Percentiles rank a stretch among this genome's conserved stretches.
These are phyloP conservation scores for Ustilago sp. DNA, from an alignment of 1,284 basidiomycete genomes.

Conservation along the genomic window DNA sequence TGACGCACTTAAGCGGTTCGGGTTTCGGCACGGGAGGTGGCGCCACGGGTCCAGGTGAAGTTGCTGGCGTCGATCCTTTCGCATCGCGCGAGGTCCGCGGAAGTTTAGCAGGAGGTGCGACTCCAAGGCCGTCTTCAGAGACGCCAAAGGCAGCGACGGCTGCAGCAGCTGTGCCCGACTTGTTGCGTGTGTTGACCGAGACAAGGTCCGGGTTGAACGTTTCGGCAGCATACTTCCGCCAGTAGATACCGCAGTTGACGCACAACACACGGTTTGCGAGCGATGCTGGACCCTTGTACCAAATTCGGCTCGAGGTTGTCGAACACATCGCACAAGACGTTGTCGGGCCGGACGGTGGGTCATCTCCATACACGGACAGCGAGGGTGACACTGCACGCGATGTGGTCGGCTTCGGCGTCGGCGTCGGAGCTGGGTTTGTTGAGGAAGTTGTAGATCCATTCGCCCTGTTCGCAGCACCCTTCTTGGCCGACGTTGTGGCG, in stretches of 20 bases:
- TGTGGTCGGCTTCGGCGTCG: conserved; percentile 34
- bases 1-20: conserved; percentile 62
- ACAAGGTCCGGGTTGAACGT: conserved; percentile 54
- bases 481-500: conserved; percentile 7
- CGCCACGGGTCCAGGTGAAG: conserved; percentile 21
- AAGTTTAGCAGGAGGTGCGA: conserved; percentile 62
- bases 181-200: conserved; percentile 53
- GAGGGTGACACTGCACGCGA: conserved; percentile 62
- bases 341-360: conserved; percentile 27
- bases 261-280: conserved; percentile 62
- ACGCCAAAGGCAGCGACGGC: conserved; percentile 37
- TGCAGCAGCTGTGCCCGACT: conserved; percentile 38
- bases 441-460: conserved; percentile 5
- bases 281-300: conserved; percentile 64
- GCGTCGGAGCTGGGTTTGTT: conserved; percentile 12
- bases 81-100: conserved; percentile 41
- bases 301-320: conserved; percentile 54
- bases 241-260: conserved; percentile 65
- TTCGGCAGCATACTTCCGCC: conserved; percentile 69
- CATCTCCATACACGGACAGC: conserved; percentile 53
- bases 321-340: conserved; percentile 62
- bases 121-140: conserved; percentile 54
- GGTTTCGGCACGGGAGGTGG: conserved; percentile 34
- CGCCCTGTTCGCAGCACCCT: conserved; percentile 27
- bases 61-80: conserved; percentile 27